Base-by-base conservation (phyloP, 768 basidiomycete genomes). In the Phlebiopsis flavidoalba region DNA sequence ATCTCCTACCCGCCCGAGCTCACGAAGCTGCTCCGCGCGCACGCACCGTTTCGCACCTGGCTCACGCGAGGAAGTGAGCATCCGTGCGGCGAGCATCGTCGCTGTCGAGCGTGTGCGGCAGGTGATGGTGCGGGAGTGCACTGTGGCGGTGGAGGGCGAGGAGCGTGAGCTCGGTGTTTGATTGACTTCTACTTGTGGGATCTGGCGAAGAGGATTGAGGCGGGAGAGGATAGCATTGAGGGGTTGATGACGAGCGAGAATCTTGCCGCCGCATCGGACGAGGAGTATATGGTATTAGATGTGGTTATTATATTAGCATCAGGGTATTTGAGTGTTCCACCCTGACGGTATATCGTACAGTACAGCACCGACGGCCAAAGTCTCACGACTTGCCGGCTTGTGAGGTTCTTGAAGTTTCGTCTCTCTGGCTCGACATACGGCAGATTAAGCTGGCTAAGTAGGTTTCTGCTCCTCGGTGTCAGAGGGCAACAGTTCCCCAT, bases 181-280 rank as follows among this genome's bases (percentile, higher is more conserved):
- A 89, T 93, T 54, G 94, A 97, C 69, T 93, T 97, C 68, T 95
- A 90, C 74, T 73, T 95, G 11, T 96, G 93, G 92, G 93, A 95
- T 70, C 70, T 93, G 60, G 90, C 88, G 33, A 92, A 93, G 73
- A 80, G 79, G 64, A 74, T 93, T 4, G 91, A 93, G 71, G 73
- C 60, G 17, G 87, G 86, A 2, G 73, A 82, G 47, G 85, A 86
- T 51, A 75, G 68, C 63, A 76, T 91, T 4, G 80, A 85, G 35
- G 88, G 83, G 0, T 77, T 89, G 12, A 72, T 82, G 60, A 74
- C 74, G 8, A 75, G 72, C 15, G 76, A 80, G 59, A n/a, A 76
- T 89, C 62, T 75, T 86, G 7, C 91, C 92, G 17, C 82, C 84
- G 33, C 92, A 94, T 69, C 82, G 87, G 55, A 93, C 88, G 22